Evolutionary conservation across 108 stramenopile genomes (phyloP), one percentile per base, ranked within the genome.

Genomic region (Skeletonema tropicum): DNA sequence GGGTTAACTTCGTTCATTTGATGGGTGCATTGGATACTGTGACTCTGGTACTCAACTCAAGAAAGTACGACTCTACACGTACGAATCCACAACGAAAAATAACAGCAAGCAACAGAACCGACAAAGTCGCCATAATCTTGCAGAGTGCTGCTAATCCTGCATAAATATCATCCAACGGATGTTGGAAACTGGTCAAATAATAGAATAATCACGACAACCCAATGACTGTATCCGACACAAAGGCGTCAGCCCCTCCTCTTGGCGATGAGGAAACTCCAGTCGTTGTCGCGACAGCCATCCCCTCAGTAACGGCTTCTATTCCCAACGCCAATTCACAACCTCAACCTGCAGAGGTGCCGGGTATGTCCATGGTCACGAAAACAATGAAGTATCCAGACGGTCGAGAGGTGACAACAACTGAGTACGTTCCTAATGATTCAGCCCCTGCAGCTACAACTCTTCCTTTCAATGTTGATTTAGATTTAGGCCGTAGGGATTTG

Each of bases 341-440:
- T 41, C 60, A 19, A 11, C 9, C 15, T 2, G 49, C 49, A 36
- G 11, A 29, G 1, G 73, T 68, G 12, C 32, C 19, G 0, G 66
- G 71, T 19, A 66, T 71, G 61, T 55, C 66, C 7, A 36, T 60
- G 42, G 72, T 63, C 49, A 64, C 67, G 9, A 67, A 68, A 4
- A 83, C 75, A 9, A 76, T 69, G 19, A 81, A 68, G 6, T 76
- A 73, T 38, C 55, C 41, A 9, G 82, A 83, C 59, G 82, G 82
- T 17, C 61, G 82, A 57, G 63, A 83, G 67, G 82, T 76, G 41
- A 83, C 82, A 3, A 66, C 73, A 6, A 76, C 82, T 29, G 75
- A 83, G 52, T 83, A 58, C 64, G 14, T 23, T 19, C 52, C 64
- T 23, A 61, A 57, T 23, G 55, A 57, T 14, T 60, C 38, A 19